These are phyloP conservation scores for Kodamaea hsintzibuensis DNA, from an alignment of 805 yeast species.

Conservation along the genomic window DNA sequence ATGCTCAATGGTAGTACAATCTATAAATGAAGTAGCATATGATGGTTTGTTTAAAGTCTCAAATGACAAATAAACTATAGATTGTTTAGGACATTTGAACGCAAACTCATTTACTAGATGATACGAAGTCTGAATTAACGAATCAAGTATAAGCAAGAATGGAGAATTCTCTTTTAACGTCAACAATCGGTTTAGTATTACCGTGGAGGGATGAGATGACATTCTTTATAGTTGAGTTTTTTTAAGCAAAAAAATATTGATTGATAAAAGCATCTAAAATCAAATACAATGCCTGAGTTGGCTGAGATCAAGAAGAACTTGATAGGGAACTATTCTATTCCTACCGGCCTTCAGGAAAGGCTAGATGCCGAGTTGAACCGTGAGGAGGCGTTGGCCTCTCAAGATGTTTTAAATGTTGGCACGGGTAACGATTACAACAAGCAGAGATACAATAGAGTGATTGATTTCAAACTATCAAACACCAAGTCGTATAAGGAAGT, in stretches of 20 bases:
- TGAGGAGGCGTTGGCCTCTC: conserved; percentile 16
- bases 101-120: conserved; percentile 59
- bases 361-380: conserved; percentile 23
- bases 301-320: conserved; percentile 16
- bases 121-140: conserved; percentile 66
- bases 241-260: background rate
- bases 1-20: conserved; percentile 33
- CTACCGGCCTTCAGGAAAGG: conserved; percentile 27
- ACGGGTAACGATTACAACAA: conserved; percentile 30
- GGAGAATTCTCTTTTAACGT: conserved; percentile 74
- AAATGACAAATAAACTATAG: conserved; percentile 60
- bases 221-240: conserved; percentile 15
- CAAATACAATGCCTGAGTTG: conserved; percentile 1
- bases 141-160: conserved; percentile 67
- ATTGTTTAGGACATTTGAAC: conserved; percentile 35
- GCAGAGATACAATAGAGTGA: conserved; percentile 26
- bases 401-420: conserved; percentile 15
- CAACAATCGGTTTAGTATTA: conserved; percentile 66
- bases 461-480: conserved; percentile 18
- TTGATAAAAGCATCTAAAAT: background rate
- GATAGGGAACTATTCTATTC: conserved; percentile 33
- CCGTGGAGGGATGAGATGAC: conserved; percentile 40
- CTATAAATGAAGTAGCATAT: conserved; percentile 50
- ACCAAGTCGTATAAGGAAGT: conserved; percentile 40
- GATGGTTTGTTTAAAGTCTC: conserved; percentile 60